Evolutionary conservation across 148 eudicot species (phyloP), one percentile per base, ranked within the genome.

Genomic region (Linanthus parryae): DNA sequence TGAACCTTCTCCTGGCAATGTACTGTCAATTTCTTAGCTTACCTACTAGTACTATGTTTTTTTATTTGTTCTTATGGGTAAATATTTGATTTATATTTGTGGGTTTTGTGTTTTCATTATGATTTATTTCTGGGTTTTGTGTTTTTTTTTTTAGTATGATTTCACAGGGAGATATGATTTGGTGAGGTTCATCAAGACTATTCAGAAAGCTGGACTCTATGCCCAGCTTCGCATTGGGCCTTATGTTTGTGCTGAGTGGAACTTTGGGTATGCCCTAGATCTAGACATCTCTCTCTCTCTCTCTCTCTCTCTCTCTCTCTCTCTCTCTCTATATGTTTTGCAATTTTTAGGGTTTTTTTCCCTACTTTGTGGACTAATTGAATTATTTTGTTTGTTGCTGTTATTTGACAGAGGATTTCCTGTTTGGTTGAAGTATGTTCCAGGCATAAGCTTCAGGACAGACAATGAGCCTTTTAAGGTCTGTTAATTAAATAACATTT

Each of bases 381-480:
- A n/a, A n/a, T n/a, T n/a, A n/a, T n/a, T 8, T 51, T 28, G 18
- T 19, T 46, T 24, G 49, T 8, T 55, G 59, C 47, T 80, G 82
- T 23, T 43, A 15, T 15, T 52, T 16, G 42, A 26, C 76, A 87
- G 96, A 57, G 96, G 96, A 36, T 87, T 87, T 76, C 96, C 96
- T 66, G 96, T 87, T 44, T 87, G 96, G 96, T 70, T 87, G 55
- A 87, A 87, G 78, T 87, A 75, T 73, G 88, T 83, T 42, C 96
- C 96, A 27, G 96, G 88, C 42, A 87, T 87, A 69, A 87, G 96
- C 64, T 87, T 87, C 73, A 78, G 96, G 57, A 78, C 85, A 44
- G 85, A 87, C 58, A 87, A 87, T 74, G 88, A 78, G 61, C 96
- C 96, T 56, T 87, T 87, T 70, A 87, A 87, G 96, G 92, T 83